These are phyloP conservation scores for Cicer cuneatum DNA, from an alignment of 306 rosid genomes.

Conservation along the genomic window DNA sequence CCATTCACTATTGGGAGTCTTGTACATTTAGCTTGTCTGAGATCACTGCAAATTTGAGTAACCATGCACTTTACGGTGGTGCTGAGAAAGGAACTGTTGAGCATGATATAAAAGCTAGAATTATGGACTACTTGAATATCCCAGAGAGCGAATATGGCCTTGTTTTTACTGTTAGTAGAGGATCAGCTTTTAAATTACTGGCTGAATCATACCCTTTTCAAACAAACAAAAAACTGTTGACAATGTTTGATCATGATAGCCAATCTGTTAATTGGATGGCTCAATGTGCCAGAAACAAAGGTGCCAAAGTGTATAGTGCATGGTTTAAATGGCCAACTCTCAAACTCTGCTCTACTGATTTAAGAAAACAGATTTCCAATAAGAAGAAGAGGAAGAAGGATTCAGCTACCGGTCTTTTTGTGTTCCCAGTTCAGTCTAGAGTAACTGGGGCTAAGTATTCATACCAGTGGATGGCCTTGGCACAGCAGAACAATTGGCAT, in stretches of 20 bases:
- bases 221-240: slow-evolving; percentile 82
- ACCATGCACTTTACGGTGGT: slow-evolving; percentile 93
- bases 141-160: slow-evolving; percentile 97
- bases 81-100: slow-evolving; percentile 90
- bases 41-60: slow-evolving; percentile 91
- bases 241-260: slow-evolving; percentile 97
- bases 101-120: slow-evolving; percentile 79
- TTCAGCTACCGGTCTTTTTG: slow-evolving; percentile 88
- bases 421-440: slow-evolving; percentile 96
- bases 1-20: slow-evolving; percentile 94
- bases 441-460: slow-evolving; percentile 97
- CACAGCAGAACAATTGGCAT: slow-evolving; percentile 98
- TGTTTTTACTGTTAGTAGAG: slow-evolving; percentile 98
- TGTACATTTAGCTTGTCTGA: slow-evolving; percentile 96
- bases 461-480: slow-evolving; percentile 97
- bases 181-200: slow-evolving; percentile 85
- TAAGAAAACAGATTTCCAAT: slow-evolving; percentile 86
- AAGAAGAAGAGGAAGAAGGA: slow-evolving; percentile 95
- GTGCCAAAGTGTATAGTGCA: slow-evolving; percentile 87
- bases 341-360: slow-evolving; percentile 91
- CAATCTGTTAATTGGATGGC: slow-evolving; percentile 97
- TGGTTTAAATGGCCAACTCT: slow-evolving; percentile 99
- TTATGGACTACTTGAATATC: slow-evolving; percentile 93
- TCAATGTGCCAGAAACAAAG: slow-evolving; percentile 88
- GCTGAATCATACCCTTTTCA: slow-evolving; percentile 96